These are phyloP conservation scores for Rhynchosporium graminicola DNA, from an alignment of 2,329 filamentous ascomycete genomes.

Conservation along the genomic window DNA sequence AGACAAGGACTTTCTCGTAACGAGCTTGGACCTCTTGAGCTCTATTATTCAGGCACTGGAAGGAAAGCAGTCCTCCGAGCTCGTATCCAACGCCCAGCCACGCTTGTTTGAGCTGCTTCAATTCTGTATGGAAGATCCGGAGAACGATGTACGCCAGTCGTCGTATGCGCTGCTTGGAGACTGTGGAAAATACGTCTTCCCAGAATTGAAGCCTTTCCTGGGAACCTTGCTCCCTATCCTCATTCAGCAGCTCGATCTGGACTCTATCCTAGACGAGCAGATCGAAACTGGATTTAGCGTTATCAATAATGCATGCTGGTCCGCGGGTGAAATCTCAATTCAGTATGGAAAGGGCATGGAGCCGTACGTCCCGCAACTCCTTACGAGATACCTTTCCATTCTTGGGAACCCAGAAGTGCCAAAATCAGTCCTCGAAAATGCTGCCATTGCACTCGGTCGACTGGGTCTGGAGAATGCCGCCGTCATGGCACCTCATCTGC, in stretches of 20 bases:
- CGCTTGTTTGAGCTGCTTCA: slow-evolving; percentile 87
- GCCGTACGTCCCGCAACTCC: slow-evolving; percentile 74
- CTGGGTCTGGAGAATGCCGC: slow-evolving; percentile 79
- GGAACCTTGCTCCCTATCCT: slow-evolving; percentile 75
- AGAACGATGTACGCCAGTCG: slow-evolving; percentile 93
- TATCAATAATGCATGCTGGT: slow-evolving; percentile 98
- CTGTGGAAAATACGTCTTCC: slow-evolving; percentile 89
- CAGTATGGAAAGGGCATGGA: slow-evolving; percentile 73
- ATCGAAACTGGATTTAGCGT: slow-evolving; percentile 86
- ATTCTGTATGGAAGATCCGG: slow-evolving; percentile 88
- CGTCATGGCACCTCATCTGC: slow-evolving; percentile 75
- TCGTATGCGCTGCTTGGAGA: slow-evolving; percentile 94
- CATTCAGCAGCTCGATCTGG: slow-evolving; percentile 85
- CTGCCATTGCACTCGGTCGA: slow-evolving; percentile 86
- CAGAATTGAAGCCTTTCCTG: slow-evolving; percentile 74
- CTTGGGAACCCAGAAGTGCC: slow-evolving; percentile 84
- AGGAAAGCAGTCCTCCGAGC: slow-evolving; percentile 67
- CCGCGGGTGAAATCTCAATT: slow-evolving; percentile 87
- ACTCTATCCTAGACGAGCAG: slow-evolving; percentile 73
- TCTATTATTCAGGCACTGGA: slow-evolving; percentile 90
- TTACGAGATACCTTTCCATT: slow-evolving; percentile 77
- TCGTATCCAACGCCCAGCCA: slow-evolving; percentile 75
- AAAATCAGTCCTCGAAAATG: slow-evolving; percentile 87
- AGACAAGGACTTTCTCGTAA: slow-evolving; percentile 96
- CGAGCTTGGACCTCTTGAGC: slow-evolving; percentile 89